phyloP scores from a whole-genome alignment of 441 rosid species.

The Corymbia citriodora region DNA sequence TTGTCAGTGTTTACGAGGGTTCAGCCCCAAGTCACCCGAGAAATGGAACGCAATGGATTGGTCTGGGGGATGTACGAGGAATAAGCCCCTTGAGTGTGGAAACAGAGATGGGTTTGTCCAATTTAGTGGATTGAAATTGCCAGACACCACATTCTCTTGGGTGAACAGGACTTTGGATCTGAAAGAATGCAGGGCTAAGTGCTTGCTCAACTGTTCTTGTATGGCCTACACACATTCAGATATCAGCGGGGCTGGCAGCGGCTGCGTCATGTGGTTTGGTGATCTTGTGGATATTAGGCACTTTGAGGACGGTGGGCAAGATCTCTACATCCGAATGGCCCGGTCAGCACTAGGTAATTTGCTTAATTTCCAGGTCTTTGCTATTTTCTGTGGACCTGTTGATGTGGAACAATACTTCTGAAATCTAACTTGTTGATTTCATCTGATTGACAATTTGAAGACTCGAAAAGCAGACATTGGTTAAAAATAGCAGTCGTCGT shows the following conservation, averaged over 20 bases:
- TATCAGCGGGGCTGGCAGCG: conserved; percentile 19
- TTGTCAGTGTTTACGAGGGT: conserved; percentile 35
- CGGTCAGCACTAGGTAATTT: conserved; percentile 18
- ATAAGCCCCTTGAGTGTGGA: background rate
- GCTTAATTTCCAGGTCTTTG: background rate
- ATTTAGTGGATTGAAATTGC: background rate
- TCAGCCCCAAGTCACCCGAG: conserved; percentile 20
- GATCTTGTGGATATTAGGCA: conserved; percentile 33
- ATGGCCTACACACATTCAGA: background rate
- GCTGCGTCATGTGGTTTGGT: conserved; percentile 41
- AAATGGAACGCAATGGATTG: conserved; percentile 3
- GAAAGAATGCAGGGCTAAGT: conserved; percentile 2
- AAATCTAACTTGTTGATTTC: background rate
- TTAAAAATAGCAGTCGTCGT: conserved; percentile 2
- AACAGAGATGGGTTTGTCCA: background rate
- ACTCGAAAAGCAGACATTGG: background rate
- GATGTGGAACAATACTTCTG: background rate
- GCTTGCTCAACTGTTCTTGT: conserved; percentile 6
- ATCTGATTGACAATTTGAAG: background rate
- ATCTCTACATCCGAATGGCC: conserved; percentile 24
- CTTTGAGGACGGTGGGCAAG: conserved; percentile 22
- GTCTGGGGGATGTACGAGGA: conserved; percentile 4
- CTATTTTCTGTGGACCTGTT: background rate
- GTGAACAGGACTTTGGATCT: background rate
- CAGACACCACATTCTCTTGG: background rate